Evolutionary conservation across 257 asterid genomes (phyloP).

Genomic region (Solanum chilense): DNA sequence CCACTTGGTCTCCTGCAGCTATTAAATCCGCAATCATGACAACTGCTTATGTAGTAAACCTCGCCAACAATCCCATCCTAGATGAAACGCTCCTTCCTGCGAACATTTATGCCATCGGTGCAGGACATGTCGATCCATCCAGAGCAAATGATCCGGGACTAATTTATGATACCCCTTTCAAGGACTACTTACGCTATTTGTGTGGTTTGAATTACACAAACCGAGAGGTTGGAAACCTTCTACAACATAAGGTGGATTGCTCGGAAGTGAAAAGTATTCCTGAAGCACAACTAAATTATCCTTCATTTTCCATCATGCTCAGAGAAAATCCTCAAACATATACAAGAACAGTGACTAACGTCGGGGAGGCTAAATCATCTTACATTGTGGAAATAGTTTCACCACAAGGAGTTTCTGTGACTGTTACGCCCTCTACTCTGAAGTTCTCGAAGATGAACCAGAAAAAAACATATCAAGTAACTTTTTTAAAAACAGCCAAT

Average conservation of each 20-base stretch:
- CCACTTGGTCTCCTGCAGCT: constrained; percentile 41
- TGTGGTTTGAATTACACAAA: constrained; percentile 39
- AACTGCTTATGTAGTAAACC: constrained; percentile 25
- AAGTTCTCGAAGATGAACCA: constrained; percentile 9
- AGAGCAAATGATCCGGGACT: constrained; percentile 38
- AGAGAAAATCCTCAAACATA: constrained; percentile 15
- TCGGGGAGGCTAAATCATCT: constrained; percentile 19
- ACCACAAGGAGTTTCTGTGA: constrained; percentile 16
- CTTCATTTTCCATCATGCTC: constrained; percentile 5
- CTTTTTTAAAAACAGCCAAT: background rate
- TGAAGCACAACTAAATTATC: constrained; percentile 12
- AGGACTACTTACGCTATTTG: constrained; percentile 32
- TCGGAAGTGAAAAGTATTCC: background rate
- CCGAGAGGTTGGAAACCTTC: background rate
- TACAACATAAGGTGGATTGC: constrained; percentile 17
- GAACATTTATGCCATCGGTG: constrained; percentile 17
- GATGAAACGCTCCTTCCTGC: constrained; percentile 26
- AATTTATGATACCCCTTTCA: constrained; percentile 26
- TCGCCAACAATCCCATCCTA: constrained; percentile 4
- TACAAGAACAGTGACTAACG: constrained; percentile 29
- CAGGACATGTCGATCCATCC: constrained; percentile 40
- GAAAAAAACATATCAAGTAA: constrained; percentile 18
- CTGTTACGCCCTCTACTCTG: constrained; percentile 15
- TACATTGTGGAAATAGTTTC: constrained; percentile 10
- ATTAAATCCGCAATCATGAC: constrained; percentile 50